Percentiles rank a stretch among this genome's conserved stretches.
Evolutionary conservation across 306 rosid genomes (phyloP).

Genomic region (Cucurbita pepo): DNA sequence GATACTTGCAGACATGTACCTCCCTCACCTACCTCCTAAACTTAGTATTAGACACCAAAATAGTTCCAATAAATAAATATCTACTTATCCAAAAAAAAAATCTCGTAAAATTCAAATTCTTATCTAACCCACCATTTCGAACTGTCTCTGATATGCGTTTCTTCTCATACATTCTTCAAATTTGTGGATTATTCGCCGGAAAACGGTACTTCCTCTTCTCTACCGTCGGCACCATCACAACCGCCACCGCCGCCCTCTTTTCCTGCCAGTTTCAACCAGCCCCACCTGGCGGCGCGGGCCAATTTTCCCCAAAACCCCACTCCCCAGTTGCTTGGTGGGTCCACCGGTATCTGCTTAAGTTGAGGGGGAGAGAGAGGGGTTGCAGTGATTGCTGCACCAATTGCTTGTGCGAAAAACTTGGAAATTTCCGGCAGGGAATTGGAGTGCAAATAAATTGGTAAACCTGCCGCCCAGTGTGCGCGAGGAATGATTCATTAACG

Average conservation of each 20-base stretch:
- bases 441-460: too few relatives aligned
- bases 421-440: too few relatives aligned
- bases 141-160: too few relatives aligned
- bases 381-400: conserved; percentile 25
- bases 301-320: neutral
- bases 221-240: neutral
- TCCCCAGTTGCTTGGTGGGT: conserved; percentile 42
- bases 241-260: neutral
- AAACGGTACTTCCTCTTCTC: neutral
- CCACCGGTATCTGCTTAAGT: conserved; percentile 18
- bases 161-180: too few relatives aligned
- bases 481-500: neutral
- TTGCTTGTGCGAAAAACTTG: conserved; percentile 2
- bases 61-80: too few relatives aligned
- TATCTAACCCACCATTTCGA: too few relatives aligned
- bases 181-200: neutral
- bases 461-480: neutral
- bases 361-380: conserved; percentile 26
- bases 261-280: neutral
- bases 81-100: too few relatives aligned
- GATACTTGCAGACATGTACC: too few relatives aligned
- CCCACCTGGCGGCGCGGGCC: neutral
- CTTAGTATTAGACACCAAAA: too few relatives aligned
- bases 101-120: too few relatives aligned
- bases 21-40: too few relatives aligned